Percentiles rank a stretch among this genome's conserved stretches.
These are phyloP conservation scores for Closterium sp. DNA, from an alignment of 139 green algal genomes.

Conservation along the genomic window DNA sequence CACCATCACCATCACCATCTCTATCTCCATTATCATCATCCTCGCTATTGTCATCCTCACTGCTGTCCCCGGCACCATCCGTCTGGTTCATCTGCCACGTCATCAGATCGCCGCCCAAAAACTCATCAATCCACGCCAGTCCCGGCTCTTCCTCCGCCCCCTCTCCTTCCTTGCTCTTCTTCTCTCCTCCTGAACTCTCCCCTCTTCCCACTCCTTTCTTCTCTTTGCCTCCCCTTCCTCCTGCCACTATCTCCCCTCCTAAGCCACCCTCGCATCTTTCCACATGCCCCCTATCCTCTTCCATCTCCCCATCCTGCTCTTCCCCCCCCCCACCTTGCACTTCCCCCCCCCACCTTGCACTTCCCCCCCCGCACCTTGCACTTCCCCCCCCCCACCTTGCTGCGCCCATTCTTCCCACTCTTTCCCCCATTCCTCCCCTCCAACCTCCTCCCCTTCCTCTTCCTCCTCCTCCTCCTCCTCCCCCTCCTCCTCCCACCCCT, in stretches of 20 bases:
- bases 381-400: background rate
- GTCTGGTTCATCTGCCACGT: background rate
- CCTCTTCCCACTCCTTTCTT: background rate
- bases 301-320: background rate
- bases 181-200: background rate
- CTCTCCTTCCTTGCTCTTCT: background rate
- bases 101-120: background rate
- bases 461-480: conserved; percentile 1
- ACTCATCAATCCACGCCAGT: background rate
- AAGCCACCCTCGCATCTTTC: background rate
- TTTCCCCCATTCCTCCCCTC: background rate
- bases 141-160: background rate
- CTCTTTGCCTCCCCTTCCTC: background rate
- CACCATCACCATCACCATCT: conserved; percentile 10
- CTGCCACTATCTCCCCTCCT: background rate
- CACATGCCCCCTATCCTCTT: conserved; percentile 10
- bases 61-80: conserved; percentile 18
- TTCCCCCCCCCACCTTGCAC: background rate
- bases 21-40: background rate
- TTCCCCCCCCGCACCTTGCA: background rate
- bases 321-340: too few relatives aligned
- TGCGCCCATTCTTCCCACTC: background rate
- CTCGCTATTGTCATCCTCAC: background rate
- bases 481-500: background rate
- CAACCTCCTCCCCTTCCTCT: background rate